phyloP scores from a whole-genome alignment of 2,329 filamentous ascomycete species.

The Pyrenochaeta sp. region DNA sequence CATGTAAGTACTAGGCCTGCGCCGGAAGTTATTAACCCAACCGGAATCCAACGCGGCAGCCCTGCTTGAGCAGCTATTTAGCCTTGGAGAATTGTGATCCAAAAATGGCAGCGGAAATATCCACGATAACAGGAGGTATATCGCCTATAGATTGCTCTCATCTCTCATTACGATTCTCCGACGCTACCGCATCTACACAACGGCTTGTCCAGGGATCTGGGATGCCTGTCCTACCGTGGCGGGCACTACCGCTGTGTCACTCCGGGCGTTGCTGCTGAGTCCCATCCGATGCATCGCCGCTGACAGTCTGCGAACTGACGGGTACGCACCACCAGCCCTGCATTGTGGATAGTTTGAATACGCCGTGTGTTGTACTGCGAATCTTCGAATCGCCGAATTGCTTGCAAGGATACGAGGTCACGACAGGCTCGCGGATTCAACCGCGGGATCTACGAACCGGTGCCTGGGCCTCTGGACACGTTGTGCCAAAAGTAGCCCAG shows the following conservation, averaged over 20 bases:
- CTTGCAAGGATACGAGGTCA: conserved; percentile 15
- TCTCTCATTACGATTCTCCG: conserved; percentile 41
- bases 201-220: conserved; percentile 31
- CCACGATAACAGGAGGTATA: conserved; percentile 48
- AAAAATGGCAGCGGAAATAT: conserved; percentile 47
- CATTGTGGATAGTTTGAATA: conserved; percentile 9
- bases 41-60: conserved; percentile 27
- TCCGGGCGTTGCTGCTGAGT: conserved; percentile 10
- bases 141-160: conserved; percentile 42
- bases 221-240: conserved; percentile 23
- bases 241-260: conserved; percentile 30
- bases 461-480: conserved; percentile 46
- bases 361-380: not conserved
- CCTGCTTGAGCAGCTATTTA: conserved; percentile 39
- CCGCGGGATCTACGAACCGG: conserved; percentile 51
- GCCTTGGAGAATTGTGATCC: conserved; percentile 37
- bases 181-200: conserved; percentile 31
- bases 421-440: conserved; percentile 40
- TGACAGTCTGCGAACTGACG: conserved; percentile 10
- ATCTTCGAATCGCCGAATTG: conserved; percentile 21
- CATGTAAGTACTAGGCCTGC: conserved; percentile 13
- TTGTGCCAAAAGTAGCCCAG: conserved; percentile 46
- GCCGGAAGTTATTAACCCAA: conserved; percentile 39
- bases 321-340: conserved; percentile 14
- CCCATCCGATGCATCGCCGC: conserved; percentile 9